These are phyloP conservation scores for Globisporangium carolinianum DNA, from an alignment of 352 stramenopile genomes.

Conservation along the genomic window DNA sequence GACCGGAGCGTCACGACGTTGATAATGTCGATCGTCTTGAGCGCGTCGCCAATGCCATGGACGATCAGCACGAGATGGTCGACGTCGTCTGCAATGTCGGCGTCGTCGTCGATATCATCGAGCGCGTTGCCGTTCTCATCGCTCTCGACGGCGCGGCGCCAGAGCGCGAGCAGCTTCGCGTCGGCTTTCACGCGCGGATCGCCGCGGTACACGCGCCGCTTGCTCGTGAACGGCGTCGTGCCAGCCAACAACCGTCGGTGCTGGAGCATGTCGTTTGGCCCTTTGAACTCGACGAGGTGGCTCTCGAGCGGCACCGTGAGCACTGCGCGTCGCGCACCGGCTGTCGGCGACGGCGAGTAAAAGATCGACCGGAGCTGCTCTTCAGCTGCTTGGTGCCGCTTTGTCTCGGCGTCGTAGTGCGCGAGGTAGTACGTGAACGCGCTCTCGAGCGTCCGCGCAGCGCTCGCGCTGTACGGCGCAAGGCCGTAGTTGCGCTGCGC, in stretches of 20 bases:
- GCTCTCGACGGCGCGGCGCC: slow-evolving; percentile 49
- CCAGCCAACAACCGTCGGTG: slow-evolving; percentile 70
- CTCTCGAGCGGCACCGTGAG: slow-evolving; percentile 70
- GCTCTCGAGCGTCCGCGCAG: slow-evolving; percentile 39
- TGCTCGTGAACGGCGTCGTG: slow-evolving; percentile 77
- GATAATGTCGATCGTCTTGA: slow-evolving; percentile 83
- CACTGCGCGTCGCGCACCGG: slow-evolving; percentile 31
- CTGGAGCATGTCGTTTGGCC: slow-evolving; percentile 70
- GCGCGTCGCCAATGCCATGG: slow-evolving; percentile 84
- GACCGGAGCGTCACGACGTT: slow-evolving; percentile 77
- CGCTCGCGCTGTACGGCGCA: slow-evolving; percentile 60
- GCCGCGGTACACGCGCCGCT: slow-evolving; percentile 67
- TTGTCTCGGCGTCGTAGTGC: slow-evolving; percentile 55
- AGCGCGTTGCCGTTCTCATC: slow-evolving; percentile 7
- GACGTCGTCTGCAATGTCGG: slow-evolving; percentile 70
- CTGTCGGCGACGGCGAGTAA: slow-evolving; percentile 20
- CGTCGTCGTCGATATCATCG: slow-evolving; percentile 42
- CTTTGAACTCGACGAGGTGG: slow-evolving; percentile 81
- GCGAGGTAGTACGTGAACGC: slow-evolving; percentile 75
- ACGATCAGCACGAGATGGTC: slow-evolving; percentile 86
- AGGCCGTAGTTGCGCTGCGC: slow-evolving; percentile 77
- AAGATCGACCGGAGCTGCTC: slow-evolving; percentile 41
- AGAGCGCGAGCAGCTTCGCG: slow-evolving; percentile 38
- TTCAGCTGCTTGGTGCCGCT: slow-evolving; percentile 41
- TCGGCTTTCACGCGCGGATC: slow-evolving; percentile 67